Evolutionary conservation across 768 basidiomycete genomes (phyloP).

Genomic region (Glaciozyma martinii): DNA sequence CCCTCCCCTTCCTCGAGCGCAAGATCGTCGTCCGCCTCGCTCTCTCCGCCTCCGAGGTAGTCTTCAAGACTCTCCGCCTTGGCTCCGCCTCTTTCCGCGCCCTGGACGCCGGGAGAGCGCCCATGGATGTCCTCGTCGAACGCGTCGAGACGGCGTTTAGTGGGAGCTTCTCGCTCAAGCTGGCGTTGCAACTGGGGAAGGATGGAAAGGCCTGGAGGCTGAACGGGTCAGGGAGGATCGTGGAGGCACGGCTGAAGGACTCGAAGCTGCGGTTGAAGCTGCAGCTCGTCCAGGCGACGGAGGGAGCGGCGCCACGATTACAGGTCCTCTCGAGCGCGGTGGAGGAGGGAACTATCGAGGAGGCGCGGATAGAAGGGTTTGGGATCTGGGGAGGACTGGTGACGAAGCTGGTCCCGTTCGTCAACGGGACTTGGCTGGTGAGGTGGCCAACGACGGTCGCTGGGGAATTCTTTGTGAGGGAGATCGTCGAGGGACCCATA

Average conservation of each 20-base stretch:
- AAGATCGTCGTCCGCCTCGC: background rate
- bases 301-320: background rate
- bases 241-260: background rate
- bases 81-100: background rate
- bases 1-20: background rate
- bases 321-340: background rate
- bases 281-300: background rate
- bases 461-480: background rate
- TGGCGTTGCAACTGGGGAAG: background rate
- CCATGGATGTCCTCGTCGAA: background rate
- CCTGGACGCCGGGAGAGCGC: background rate
- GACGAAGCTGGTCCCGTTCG: background rate
- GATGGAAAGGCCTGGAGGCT: background rate
- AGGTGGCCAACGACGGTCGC: background rate
- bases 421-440: background rate
- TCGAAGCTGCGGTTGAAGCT: background rate
- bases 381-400: background rate
- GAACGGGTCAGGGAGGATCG: background rate
- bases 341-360: background rate
- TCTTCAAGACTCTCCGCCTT: background rate
- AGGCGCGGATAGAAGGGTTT: background rate
- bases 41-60: background rate
- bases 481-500: background rate
- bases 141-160: background rate
- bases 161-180: background rate